Conservation (phyloP, 2,329 filamentous ascomycete species). For the Fusarium sp. region DNA sequence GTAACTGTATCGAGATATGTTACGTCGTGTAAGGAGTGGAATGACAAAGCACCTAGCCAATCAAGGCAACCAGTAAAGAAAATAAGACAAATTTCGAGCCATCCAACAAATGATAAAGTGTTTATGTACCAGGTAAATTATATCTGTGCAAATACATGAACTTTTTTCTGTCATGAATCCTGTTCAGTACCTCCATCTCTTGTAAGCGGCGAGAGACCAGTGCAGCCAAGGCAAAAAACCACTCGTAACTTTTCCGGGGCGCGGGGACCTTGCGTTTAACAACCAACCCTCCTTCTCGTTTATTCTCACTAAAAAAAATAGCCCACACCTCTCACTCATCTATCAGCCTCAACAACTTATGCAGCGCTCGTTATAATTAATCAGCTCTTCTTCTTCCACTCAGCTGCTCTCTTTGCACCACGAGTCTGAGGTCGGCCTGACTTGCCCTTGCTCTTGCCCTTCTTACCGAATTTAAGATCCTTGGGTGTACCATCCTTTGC, state of each 20-base stretch:
- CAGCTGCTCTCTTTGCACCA: slow-evolving; percentile 55
- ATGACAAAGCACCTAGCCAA: neutral
- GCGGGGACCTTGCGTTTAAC: slow-evolving; percentile 19
- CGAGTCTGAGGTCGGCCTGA: slow-evolving; percentile 54
- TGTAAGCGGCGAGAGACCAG: slow-evolving; percentile 27
- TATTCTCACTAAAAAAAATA: slow-evolving; percentile 11
- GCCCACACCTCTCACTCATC: slow-evolving; percentile 16
- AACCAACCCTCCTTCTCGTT: slow-evolving; percentile 15
- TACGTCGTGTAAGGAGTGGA: neutral
- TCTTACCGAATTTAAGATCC: slow-evolving; percentile 70
- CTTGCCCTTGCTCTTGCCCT: slow-evolving; percentile 62
- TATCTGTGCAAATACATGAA: slow-evolving; percentile 13
- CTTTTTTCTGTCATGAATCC: slow-evolving; percentile 6
- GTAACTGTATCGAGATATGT: neutral
- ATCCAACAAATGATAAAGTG: neutral
- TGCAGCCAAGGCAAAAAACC: slow-evolving; percentile 32
- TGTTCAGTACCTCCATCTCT: slow-evolving; percentile 25
- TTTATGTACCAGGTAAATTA: slow-evolving; percentile 9
- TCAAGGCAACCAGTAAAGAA: neutral
- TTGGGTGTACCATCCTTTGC: slow-evolving; percentile 73
- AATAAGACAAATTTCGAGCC: neutral
- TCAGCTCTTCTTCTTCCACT: slow-evolving; percentile 60
- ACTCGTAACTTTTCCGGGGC: slow-evolving; percentile 38
- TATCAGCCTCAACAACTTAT: slow-evolving; percentile 6
- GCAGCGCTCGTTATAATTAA: slow-evolving; percentile 5